phyloP scores from a whole-genome alignment of 495 filamentous ascomycete species.

The Penicillium riverlandense region DNA sequence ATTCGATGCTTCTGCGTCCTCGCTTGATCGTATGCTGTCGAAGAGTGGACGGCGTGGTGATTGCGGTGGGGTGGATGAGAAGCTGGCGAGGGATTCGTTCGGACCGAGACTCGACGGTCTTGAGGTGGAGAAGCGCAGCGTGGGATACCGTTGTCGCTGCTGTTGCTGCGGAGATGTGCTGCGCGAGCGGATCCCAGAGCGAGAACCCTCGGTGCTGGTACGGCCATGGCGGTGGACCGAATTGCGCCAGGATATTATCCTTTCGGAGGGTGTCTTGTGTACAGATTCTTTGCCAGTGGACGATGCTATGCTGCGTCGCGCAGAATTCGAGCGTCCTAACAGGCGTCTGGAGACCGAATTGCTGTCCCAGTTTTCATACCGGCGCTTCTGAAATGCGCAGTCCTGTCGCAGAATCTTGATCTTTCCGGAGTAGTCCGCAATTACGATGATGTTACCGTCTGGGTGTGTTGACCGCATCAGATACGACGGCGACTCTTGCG shows the following conservation, averaged over 20 bases:
- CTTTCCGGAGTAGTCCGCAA: constrained; percentile 76
- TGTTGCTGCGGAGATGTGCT: constrained; percentile 47
- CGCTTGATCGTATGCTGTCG: constrained; percentile 17
- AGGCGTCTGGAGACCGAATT: constrained; percentile 70
- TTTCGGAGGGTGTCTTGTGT: constrained; percentile 61
- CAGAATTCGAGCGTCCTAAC: constrained; percentile 61
- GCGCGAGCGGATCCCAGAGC: constrained; percentile 33
- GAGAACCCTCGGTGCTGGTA: constrained; percentile 43
- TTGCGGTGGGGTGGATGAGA: constrained; percentile 28
- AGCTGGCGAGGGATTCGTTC: constrained; percentile 22
- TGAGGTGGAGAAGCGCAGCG: constrained; percentile 12
- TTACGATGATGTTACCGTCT: constrained; percentile 87
- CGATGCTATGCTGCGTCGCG: constrained; percentile 43
- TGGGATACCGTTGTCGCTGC: background rate
- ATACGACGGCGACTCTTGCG: constrained; percentile 60
- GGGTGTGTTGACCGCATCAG: constrained; percentile 66
- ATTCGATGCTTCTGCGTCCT: constrained; percentile 1
- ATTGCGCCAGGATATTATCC: constrained; percentile 90
- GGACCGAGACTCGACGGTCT: constrained; percentile 17
- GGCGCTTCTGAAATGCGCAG: constrained; percentile 65
- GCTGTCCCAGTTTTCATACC: constrained; percentile 44
- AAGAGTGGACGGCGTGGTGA: constrained; percentile 26
- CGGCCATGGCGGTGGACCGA: constrained; percentile 54
- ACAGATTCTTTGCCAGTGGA: constrained; percentile 38
- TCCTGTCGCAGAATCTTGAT: constrained; percentile 96